A percentile compares a stretch with the other conserved stretches of the same genome.
phyloP scores from a whole-genome alignment of 805 yeast species.

The Kodamaea kakaduensis region DNA sequence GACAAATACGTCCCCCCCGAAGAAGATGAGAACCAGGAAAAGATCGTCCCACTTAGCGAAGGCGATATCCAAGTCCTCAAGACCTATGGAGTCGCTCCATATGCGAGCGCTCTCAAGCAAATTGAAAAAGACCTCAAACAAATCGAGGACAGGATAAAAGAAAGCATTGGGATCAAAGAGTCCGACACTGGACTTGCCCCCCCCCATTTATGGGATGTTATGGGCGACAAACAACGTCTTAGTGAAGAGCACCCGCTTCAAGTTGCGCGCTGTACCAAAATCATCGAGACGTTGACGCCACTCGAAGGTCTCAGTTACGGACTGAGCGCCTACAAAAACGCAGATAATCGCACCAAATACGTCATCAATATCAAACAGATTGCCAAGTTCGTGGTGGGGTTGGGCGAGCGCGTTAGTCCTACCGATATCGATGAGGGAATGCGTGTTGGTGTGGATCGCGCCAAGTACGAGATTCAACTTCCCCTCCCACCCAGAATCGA shows the following conservation, averaged over 20 bases:
- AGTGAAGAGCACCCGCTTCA: conserved; percentile 93
- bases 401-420: conserved; percentile 96
- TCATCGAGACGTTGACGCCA: conserved; percentile 60
- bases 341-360: conserved; percentile 85
- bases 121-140: conserved; percentile 84
- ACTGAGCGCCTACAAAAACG: conserved; percentile 43
- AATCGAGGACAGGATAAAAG: conserved; percentile 84
- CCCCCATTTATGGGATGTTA: conserved; percentile 95
- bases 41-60: conserved; percentile 83
- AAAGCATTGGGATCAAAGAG: conserved; percentile 90
- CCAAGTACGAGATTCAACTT: conserved; percentile 92
- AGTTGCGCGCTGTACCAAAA: conserved; percentile 98
- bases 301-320: conserved; percentile 18
- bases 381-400: conserved; percentile 94
- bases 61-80: conserved; percentile 97
- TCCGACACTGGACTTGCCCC: conserved; percentile 97
- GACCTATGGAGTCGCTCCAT: conserved; percentile 97
- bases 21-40: conserved; percentile 66
- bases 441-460: conserved; percentile 99
- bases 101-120: conserved; percentile 72
- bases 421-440: conserved; percentile 99
- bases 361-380: conserved; percentile 96
- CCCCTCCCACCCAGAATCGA: conserved; percentile 98
- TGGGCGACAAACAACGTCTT: conserved; percentile 93
- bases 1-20: conserved; percentile 91